Evolutionary conservation across 805 yeast species (phyloP).

Genomic region (Debaryomyces prosopidis): DNA sequence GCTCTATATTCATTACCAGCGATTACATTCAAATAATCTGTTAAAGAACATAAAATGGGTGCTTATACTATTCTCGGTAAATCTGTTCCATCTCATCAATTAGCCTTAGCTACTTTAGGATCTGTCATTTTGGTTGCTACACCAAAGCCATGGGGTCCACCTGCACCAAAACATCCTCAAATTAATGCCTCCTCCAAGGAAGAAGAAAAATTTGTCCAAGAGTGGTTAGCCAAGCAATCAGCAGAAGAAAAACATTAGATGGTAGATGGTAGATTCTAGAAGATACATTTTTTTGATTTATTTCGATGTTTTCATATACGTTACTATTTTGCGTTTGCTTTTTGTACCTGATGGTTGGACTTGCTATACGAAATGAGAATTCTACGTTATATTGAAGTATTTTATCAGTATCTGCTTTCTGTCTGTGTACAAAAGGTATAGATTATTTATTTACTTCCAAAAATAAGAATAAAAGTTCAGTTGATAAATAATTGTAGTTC

Average conservation of each 20-base stretch:
- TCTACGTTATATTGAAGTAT: too few relatives aligned
- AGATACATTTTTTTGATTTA: not conserved
- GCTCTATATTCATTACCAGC: not conserved
- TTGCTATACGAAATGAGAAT: not conserved
- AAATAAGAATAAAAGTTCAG: not conserved
- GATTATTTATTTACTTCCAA: not conserved
- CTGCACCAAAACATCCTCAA: conserved; percentile 62
- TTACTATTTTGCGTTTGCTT: not conserved
- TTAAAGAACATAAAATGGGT: conserved; percentile 54
- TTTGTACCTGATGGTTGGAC: not conserved
- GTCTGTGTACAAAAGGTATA: not conserved
- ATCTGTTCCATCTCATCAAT: conserved; percentile 77
- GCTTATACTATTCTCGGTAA: conserved; percentile 85
- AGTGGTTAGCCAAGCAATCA: conserved; percentile 59
- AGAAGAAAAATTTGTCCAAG: conserved; percentile 80
- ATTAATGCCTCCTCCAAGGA: conserved; percentile 80
- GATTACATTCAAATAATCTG: not conserved
- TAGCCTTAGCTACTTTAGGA: conserved; percentile 81
- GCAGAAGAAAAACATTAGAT: conserved; percentile 29
- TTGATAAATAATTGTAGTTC: too few relatives aligned
- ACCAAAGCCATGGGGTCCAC: conserved; percentile 75
- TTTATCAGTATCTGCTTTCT: not conserved
- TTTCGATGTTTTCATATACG: not conserved
- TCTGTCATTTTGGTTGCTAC: conserved; percentile 59
- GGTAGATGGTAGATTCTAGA: not conserved